A percentile compares a stretch with the other conserved stretches of the same genome.
Conservation (phyloP, 768 basidiomycete genomes). For the Inosperma sp. region DNA sequence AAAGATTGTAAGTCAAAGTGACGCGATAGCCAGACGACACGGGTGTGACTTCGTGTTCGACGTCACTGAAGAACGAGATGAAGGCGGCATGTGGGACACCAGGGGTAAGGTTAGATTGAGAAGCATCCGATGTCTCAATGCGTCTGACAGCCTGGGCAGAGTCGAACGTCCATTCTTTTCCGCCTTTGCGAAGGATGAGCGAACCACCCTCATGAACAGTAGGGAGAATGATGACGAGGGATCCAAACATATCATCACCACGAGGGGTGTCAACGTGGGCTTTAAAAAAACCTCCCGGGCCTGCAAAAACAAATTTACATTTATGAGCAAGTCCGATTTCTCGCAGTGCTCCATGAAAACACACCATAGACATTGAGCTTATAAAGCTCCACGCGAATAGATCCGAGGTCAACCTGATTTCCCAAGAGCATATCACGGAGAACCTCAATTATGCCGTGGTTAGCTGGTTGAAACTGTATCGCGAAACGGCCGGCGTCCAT, state of each 20-base stretch:
- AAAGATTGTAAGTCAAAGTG: slow-evolving; percentile 41
- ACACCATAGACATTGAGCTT: slow-evolving; percentile 46
- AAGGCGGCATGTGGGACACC: slow-evolving; percentile 29
- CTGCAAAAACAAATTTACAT: too few relatives aligned
- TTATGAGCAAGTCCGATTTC: too few relatives aligned
- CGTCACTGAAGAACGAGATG: slow-evolving; percentile 35
- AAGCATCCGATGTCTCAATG: not conserved
- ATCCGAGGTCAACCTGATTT: slow-evolving; percentile 9
- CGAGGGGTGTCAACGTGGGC: slow-evolving; percentile 45
- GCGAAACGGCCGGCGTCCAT: slow-evolving; percentile 36
- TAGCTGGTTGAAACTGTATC: slow-evolving; percentile 25
- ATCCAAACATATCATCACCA: slow-evolving; percentile 41
- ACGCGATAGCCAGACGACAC: too few relatives aligned
- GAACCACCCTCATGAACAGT: slow-evolving; percentile 41
- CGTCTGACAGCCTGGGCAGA: slow-evolving; percentile 27
- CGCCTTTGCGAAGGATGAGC: slow-evolving; percentile 30
- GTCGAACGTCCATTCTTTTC: slow-evolving; percentile 34
- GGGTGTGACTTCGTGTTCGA: too few relatives aligned
- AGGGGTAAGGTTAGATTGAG: not conserved
- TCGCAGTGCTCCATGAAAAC: too few relatives aligned
- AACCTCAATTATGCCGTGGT: slow-evolving; percentile 18
- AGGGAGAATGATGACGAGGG: slow-evolving; percentile 44
- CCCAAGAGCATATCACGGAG: slow-evolving; percentile 22
- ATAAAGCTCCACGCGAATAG: slow-evolving; percentile 34
- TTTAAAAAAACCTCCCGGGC: slow-evolving; percentile 40